Evolutionary conservation across 805 yeast genomes (phyloP), one percentile per base, ranked within the genome.

Genomic region (Clavispora asparagi): DNA sequence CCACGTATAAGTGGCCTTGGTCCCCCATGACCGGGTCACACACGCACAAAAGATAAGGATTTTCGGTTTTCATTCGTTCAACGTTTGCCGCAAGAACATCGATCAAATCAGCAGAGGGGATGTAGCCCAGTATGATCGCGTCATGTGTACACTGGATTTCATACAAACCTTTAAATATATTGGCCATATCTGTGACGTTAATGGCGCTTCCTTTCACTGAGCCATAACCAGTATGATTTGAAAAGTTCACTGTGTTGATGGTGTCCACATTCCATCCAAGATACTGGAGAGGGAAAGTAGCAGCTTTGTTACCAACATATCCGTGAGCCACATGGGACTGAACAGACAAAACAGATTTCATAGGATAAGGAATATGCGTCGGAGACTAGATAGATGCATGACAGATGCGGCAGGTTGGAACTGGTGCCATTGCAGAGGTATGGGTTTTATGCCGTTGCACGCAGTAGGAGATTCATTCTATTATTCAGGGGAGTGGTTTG

Each of bases 271-370:
- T 92, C 97, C 97, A 92, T 0, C 94, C 95, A 39, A 79, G 73
- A 37, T 81, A 70, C 60, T 92, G 97, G 19, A 92, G 67, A 0
- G 98, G 97, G 60, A 94, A 87, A 2, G 92, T 86, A 0, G 94
- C 87, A 0, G 97, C 96, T 47, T 83, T 78, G 62, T 90, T 90
- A 1, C 99, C 99, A 1, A 94, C 99, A 58, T 88, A 85, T 2
- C 99, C 99, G 61, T 92, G 98, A 2, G 82, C 90, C 1, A 94
- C 98, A 63, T 94, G 97, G 4, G 96, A 88, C 55, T 81, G 87
- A 4, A 82, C 70, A 0, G 84, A 76, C 6, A 82, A 66, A 0
- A 79, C 63, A 23, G 62, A 46, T 43, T 56, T 61, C 64, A 57
- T 54, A 36, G 28, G 23, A 19, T 19, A 19, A 19, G 23, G 23